Evolutionary conservation across 768 basidiomycete species (phyloP), one percentile per base, ranked within the genome.

Genomic region (Cystofilobasidium capitatum): DNA sequence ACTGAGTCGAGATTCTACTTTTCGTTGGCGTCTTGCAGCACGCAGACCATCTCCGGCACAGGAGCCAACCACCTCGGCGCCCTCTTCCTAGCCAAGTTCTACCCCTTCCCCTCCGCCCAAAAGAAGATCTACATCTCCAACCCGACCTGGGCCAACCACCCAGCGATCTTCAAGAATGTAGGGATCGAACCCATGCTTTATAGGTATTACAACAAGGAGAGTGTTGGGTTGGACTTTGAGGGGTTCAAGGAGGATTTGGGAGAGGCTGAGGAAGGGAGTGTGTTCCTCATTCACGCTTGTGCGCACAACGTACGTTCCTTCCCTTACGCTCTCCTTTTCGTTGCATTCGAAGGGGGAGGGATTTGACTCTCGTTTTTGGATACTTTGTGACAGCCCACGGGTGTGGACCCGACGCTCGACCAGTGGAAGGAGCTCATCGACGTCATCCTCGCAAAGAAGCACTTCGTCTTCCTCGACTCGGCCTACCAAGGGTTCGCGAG

Each of bases 81-180:
- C 2, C 79, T 91, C 62, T 96, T 96, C 81, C 78, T 97, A 71
- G 85, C 86, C 70, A 81, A 81, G 69, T 92, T 88, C 79, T 96
- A 94, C 79, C 64, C 71, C 26, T 73, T 73, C 65, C 79, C 81
- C 3, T 88, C 83, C 80, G 78, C 79, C 62, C 76, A 82, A 58
- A 86, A 88, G 73, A 83, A 81, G 70, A 78, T 96, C 70, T 91
- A 87, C 77, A 75, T 99, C 72, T 92, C 92, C 74, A 84, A 91
- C 73, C 94, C 94, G 31, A 94, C 94, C 10, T 99, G 94, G 94
- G 90, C 84, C 60, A 92, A 88, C 79, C 96, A 99, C 78, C 83
- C 86, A 71, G 86, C 90, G 24, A 88, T 98, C 74, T 88, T 93
- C 79, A 86, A 83, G 73, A 92, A 92, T 73, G 89, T 91, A 20